Evolutionary conservation across 2,329 filamentous ascomycete genomes (phyloP), one percentile per base, ranked within the genome.

Genomic region (Pezicula neosporulosa): DNA sequence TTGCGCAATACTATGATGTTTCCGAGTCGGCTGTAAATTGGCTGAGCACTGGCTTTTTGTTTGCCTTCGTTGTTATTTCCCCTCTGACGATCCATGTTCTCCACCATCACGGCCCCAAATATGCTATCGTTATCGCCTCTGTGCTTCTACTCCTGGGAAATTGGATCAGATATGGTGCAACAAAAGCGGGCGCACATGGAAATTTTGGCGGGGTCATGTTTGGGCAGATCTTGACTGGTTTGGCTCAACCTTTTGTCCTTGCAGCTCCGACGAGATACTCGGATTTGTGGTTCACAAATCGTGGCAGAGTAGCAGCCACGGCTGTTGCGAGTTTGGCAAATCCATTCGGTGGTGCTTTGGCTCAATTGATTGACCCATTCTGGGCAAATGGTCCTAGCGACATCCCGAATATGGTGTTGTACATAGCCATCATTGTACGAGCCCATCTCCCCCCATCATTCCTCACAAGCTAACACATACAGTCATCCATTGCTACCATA

Each of bases 201-300:
- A 78, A 76, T 59, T 95, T 89, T 64, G 85, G 85, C 39, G 77
- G 88, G 42, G 86, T 90, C 55, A 90, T 97, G 87, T 85, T 95
- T 60, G 93, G 93, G 4, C 93, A 97, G 72, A 87, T 97, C 66
- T 68, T 99, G 54, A 90, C 89, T 48, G 94, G 93, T 1, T 77
- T 97, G 37, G 85, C 90, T 1, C 94, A 99, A 66, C 92, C 94
- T 0, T 97, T 97, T 68, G 90, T 96, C 12, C 81, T 97, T 9
- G 85, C 87, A 6, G 90, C 93, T 0, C 93, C 94, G 1, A 93
- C 94, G 0, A 78, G 90, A 55, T 99, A 96, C 70, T 94, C 89
- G 49, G 92, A 97, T 66, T 75, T 96, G 53, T 97, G 94, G 94
- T 97, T 97, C 71, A 92, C 90, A 2, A 85, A 88, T 61, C 74